Base-by-base conservation (phyloP, 164 flowering plant species). In the Buxus sempervirens region DNA sequence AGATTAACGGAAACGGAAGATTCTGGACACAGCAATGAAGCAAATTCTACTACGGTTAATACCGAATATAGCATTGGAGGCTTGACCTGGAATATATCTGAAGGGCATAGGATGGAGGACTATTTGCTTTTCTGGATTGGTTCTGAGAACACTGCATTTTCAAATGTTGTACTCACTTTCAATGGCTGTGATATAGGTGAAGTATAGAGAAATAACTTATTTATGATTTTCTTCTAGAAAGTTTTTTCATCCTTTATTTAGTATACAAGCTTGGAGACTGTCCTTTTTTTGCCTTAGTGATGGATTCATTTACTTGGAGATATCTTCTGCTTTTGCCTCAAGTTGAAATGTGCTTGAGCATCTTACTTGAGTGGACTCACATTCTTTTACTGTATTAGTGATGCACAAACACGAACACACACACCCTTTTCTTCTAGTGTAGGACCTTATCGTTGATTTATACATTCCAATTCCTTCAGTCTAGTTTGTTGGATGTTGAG, bases 61-160 rank as follows among this genome's bases (percentile, higher is more conserved):
- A 70, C 41, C 32, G 75, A 73, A 54, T 84, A 83, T 64, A 78
- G 72, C 66, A 79, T 88, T 65, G 96, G 97, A 67, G 99, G 97
- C 60, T 82, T 95, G 82, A 77, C 65, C 15, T 95, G 97, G 99
- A 73, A 70, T 26, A 25, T 92, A 65, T 85, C 91, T 0, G 73
- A 72, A 72, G 94, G 83, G 38, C 74, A 61, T 59, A 85, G 54
- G 61, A 76, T 95, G 84, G 93, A 87, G 64, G 94, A 95, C 62
- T 89, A 81, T 77, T 51, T 80, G 73, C 60, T 95, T 57, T 85
- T 85, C 54, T 95, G 96, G 96, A 85, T 95, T 76, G 97, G 97
- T 56, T 63, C 81, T 68, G 89, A 91, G 48, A 81, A 86, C 81
- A 70, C 97, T 32, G 97, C 97, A 19, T 95, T 92, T 81, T 82